These are phyloP conservation scores for Hypoxylon sp. DNA, from an alignment of 2,329 filamentous ascomycete species.

Conservation along the genomic window DNA sequence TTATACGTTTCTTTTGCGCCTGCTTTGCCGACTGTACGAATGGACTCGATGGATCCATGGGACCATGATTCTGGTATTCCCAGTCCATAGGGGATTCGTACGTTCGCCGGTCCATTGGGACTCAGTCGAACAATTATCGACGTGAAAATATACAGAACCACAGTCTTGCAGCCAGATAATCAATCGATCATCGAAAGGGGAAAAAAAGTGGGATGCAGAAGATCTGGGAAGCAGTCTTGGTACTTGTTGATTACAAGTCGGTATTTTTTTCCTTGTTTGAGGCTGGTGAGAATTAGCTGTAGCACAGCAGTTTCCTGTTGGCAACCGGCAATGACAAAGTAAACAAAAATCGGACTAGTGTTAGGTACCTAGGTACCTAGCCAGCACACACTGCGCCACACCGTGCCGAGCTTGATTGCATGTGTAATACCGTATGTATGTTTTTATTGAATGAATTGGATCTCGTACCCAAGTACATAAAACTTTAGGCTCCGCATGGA, in stretches of 20 bases:
- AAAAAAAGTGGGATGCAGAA: conserved; percentile 1
- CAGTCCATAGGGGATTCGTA: conserved; percentile 76
- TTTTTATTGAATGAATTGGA: too few species aligned
- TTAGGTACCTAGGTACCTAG: too few species aligned
- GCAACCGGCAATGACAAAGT: conserved; percentile 41
- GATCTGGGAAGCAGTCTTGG: background rate
- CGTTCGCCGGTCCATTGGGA: conserved; percentile 67
- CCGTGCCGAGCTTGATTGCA: too few species aligned
- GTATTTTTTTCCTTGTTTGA: conserved; percentile 4
- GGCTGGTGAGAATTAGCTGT: conserved; percentile 9
- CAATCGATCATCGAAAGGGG: conserved; percentile 10
- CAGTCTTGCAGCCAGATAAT: conserved; percentile 1
- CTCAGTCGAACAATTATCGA: conserved; percentile 9
- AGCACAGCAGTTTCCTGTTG: conserved; percentile 36
- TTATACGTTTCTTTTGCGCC: conserved; percentile 59
- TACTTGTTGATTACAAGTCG: conserved; percentile 4
- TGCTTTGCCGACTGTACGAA: conserved; percentile 68
- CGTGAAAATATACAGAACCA: conserved; percentile 13
- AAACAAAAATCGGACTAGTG: conserved; percentile 36
- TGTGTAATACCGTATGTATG: too few species aligned
- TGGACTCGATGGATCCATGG: conserved; percentile 73
- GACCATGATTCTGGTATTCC: conserved; percentile 72
- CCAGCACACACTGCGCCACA: background rate
- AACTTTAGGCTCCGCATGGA: background rate
- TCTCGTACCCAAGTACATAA: too few species aligned